A percentile compares a stretch with the other conserved stretches of the same genome.
Conservation (phyloP, 2,329 filamentous ascomycete genomes). For the Escovopsis sp. region DNA sequence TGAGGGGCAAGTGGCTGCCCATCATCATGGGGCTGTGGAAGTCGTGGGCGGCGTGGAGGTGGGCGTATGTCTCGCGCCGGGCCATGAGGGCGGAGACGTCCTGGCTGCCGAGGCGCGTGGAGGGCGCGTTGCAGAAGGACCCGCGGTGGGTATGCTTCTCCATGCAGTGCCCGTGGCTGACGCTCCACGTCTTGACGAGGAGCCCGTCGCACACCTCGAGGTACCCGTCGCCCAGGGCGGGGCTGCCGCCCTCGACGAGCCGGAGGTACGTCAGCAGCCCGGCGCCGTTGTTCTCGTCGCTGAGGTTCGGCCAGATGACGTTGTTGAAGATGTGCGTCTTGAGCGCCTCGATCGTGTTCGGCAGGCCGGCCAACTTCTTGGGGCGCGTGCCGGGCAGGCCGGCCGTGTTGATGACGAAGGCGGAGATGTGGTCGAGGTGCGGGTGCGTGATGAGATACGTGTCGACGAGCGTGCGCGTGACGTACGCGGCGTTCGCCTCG, state of each 20-base stretch:
- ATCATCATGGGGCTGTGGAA: constrained; percentile 12
- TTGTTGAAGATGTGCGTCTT: constrained; percentile 97
- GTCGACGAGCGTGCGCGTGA: constrained; percentile 67
- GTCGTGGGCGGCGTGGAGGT: constrained; percentile 20
- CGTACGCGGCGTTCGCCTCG: constrained; percentile 63
- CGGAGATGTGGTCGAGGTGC: constrained; percentile 89
- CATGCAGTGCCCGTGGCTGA: constrained; percentile 84
- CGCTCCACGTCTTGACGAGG: constrained; percentile 71
- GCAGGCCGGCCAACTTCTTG: constrained; percentile 74
- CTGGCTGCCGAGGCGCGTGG: constrained; percentile 32
- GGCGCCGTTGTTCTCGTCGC: constrained; percentile 88
- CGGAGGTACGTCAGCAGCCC: constrained; percentile 84
- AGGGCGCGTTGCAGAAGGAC: constrained; percentile 32
- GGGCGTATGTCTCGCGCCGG: constrained; percentile 13
- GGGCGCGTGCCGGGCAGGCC: constrained; percentile 65
- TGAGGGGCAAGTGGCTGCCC: constrained; percentile 12
- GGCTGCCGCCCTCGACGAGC: constrained; percentile 76
- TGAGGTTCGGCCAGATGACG: constrained; percentile 92
- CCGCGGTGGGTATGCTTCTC: constrained; percentile 55
- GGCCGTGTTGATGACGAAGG: constrained; percentile 86
- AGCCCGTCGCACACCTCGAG: constrained; percentile 75
- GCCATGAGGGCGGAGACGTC: constrained; percentile 24
- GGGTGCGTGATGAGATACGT: constrained; percentile 90
- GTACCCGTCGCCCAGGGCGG: constrained; percentile 72
- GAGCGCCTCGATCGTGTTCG: constrained; percentile 79